These are phyloP conservation scores for Parathielavia appendiculata DNA, from an alignment of 495 filamentous ascomycete genomes.

Conservation along the genomic window DNA sequence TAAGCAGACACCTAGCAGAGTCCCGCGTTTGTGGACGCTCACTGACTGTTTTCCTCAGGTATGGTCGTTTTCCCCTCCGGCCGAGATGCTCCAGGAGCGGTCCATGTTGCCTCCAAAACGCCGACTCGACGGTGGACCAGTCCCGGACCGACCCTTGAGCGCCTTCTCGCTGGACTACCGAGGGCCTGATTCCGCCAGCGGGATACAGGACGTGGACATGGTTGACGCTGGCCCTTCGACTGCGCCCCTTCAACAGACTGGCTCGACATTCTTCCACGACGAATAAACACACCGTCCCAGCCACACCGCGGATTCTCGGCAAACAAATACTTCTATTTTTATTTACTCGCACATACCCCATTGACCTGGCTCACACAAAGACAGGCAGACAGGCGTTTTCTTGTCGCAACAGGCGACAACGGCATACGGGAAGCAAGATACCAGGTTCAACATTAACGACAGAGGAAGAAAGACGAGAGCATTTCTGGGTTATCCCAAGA, in stretches of 20 bases:
- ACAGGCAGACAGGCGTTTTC: not conserved
- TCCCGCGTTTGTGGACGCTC: not conserved
- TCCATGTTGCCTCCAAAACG: slow-evolving; percentile 35
- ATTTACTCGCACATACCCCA: slow-evolving; percentile 4
- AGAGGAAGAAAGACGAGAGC: slow-evolving; percentile 7
- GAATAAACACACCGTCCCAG: slow-evolving; percentile 26
- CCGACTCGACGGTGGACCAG: slow-evolving; percentile 28
- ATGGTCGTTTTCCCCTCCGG: slow-evolving; percentile 85
- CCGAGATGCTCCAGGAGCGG: slow-evolving; percentile 54
- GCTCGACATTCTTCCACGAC: slow-evolving; percentile 46
- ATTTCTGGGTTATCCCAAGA: slow-evolving; percentile 16
- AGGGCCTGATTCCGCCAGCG: slow-evolving; percentile 19
- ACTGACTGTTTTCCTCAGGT: slow-evolving; percentile 50
- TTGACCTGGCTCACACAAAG: not conserved
- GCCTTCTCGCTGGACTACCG: slow-evolving; percentile 33
- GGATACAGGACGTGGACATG: slow-evolving; percentile 43
- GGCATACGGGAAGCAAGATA: slow-evolving; percentile 18
- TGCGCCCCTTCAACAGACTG: slow-evolving; percentile 35
- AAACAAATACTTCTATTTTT: not conserved
- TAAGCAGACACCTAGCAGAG: slow-evolving; percentile 36
- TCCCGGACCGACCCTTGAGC: slow-evolving; percentile 39
- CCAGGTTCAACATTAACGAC: slow-evolving; percentile 3
- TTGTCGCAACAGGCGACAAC: slow-evolving; percentile 6
- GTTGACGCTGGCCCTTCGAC: slow-evolving; percentile 44
- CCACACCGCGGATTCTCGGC: not conserved